Conservation (phyloP, 192 early-diverging fungal genomes). For the Coemansia erecta region DNA sequence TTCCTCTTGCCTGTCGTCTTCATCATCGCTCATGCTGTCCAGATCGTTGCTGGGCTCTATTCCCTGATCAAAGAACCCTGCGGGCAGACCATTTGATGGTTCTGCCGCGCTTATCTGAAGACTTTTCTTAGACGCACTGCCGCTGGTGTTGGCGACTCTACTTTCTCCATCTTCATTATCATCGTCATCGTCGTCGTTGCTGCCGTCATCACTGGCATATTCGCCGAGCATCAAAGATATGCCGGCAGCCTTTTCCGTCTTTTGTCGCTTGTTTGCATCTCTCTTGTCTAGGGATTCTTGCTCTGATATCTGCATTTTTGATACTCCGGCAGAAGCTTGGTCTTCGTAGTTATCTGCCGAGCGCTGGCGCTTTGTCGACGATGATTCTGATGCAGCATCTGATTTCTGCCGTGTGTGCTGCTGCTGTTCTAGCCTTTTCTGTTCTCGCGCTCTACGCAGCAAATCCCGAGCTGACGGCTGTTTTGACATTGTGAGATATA, state of each 20-base stretch:
- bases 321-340: background rate
- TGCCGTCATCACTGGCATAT: background rate
- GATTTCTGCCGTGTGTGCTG: background rate
- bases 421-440: slow-evolving; percentile 31
- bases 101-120: background rate
- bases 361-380: background rate
- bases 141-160: too few relatives aligned
- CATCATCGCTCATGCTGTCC: background rate
- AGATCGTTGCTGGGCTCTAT: slow-evolving; percentile 1
- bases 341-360: background rate
- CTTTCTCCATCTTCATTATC: background rate
- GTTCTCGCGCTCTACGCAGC: slow-evolving; percentile 34
- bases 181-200: slow-evolving; percentile 12
- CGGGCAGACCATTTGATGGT: slow-evolving; percentile 5
- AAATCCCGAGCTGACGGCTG: slow-evolving; percentile 30
- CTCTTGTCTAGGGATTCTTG: background rate
- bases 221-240: background rate
- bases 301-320: background rate
- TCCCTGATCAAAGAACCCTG: slow-evolving; percentile 16
- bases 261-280: background rate
- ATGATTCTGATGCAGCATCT: background rate
- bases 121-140: background rate
- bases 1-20: background rate
- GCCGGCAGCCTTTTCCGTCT: background rate
- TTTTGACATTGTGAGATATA: slow-evolving; percentile 18